phyloP scores from a whole-genome alignment of 164 flowering plant species.

The Chimonanthus salicifolius region DNA sequence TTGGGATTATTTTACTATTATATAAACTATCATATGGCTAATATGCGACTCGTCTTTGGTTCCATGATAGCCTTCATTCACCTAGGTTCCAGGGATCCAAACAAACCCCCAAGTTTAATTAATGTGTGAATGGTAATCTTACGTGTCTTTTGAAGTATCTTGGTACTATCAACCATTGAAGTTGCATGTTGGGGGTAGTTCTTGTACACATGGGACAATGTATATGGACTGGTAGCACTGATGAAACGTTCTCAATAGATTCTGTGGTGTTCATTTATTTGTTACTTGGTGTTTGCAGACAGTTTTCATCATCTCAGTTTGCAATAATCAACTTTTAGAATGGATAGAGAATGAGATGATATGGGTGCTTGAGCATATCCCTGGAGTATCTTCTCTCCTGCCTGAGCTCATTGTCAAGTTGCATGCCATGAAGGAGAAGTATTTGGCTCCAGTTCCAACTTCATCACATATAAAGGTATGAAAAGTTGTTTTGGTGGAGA shows the following conservation, averaged over 20 bases:
- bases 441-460: constrained; percentile 42
- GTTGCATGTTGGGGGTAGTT: not conserved
- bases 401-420: constrained; percentile 57
- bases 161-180: too few species aligned
- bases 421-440: constrained; percentile 62
- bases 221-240: not conserved
- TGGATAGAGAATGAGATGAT: constrained; percentile 89
- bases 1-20: too few species aligned
- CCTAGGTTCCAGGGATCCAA: not conserved
- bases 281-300: constrained; percentile 45
- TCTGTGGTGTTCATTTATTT: not conserved
- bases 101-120: not conserved
- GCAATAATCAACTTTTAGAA: constrained; percentile 90
- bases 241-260: not conserved
- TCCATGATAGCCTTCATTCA: not conserved
- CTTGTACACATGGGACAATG: not conserved
- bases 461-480: constrained; percentile 57
- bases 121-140: too few species aligned
- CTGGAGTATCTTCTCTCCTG: constrained; percentile 61
- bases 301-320: constrained; percentile 75
- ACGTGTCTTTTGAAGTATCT: not conserved
- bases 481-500: not conserved
- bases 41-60: not conserved
- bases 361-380: constrained; percentile 63
- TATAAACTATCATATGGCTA: too few species aligned